Evolutionary conservation across 805 yeast species (phyloP).

Genomic region (Lipomyces sp.): DNA sequence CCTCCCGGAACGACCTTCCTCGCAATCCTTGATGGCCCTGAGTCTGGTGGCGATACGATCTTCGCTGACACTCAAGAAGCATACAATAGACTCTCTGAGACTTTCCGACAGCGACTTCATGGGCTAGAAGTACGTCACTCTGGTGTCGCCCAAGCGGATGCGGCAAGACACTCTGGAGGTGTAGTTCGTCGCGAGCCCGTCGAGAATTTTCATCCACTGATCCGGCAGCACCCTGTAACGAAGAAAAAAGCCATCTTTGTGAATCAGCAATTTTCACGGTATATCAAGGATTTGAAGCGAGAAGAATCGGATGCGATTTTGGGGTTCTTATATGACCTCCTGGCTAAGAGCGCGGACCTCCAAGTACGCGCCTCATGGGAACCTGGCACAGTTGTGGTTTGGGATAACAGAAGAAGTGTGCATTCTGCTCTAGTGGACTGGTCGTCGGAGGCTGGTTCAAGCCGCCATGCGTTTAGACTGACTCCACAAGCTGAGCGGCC

Average conservation of each 20-base stretch:
- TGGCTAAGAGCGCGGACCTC: slow-evolving; percentile 62
- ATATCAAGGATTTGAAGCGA: slow-evolving; percentile 70
- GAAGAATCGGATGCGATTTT: slow-evolving; percentile 71
- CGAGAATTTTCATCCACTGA: slow-evolving; percentile 63
- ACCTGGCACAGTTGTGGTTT: slow-evolving; percentile 68
- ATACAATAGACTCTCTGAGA: slow-evolving; percentile 58
- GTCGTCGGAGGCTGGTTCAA: slow-evolving; percentile 47
- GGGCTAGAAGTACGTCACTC: slow-evolving; percentile 69
- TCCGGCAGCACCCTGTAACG: slow-evolving; percentile 69
- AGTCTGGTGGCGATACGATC: slow-evolving; percentile 57
- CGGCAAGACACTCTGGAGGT: slow-evolving; percentile 58
- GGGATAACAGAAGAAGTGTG: slow-evolving; percentile 76
- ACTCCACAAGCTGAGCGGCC: slow-evolving; percentile 81
- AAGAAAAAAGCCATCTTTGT: slow-evolving; percentile 62
- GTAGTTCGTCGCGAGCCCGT: slow-evolving; percentile 53
- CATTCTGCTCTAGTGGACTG: slow-evolving; percentile 73
- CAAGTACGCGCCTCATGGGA: slow-evolving; percentile 77
- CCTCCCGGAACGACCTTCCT: slow-evolving; percentile 75
- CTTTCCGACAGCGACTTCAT: slow-evolving; percentile 53
- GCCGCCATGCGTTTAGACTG: slow-evolving; percentile 75
- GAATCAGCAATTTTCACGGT: slow-evolving; percentile 56
- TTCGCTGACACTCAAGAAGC: slow-evolving; percentile 61
- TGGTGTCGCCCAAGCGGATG: slow-evolving; percentile 64
- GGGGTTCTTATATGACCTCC: slow-evolving; percentile 56
- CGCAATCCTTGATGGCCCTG: slow-evolving; percentile 61